These are phyloP conservation scores for Alternaria gansuensis DNA, from an alignment of 2,329 filamentous ascomycete species.

Conservation along the genomic window DNA sequence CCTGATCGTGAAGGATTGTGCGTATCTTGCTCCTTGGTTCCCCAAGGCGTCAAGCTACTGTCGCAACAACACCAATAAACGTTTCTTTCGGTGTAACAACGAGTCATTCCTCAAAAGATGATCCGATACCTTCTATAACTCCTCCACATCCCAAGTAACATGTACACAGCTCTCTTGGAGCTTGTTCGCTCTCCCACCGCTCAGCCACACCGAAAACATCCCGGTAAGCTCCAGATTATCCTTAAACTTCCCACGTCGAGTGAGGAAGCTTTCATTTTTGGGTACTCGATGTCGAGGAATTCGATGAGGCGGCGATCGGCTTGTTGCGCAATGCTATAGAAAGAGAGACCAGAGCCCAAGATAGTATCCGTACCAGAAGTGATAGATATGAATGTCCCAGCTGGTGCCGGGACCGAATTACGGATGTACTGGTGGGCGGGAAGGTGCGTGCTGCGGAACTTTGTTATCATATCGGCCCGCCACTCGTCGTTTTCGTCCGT, in stretches of 20 bases:
- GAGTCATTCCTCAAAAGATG: background rate
- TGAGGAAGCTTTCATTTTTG: background rate
- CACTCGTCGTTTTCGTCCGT: slow-evolving; percentile 13
- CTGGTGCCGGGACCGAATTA: slow-evolving; percentile 10
- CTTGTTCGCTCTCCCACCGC: slow-evolving; percentile 2
- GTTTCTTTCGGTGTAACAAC: background rate
- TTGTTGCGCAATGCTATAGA: background rate
- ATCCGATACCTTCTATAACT: background rate
- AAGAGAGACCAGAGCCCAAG: background rate
- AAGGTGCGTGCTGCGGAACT: slow-evolving; percentile 23
- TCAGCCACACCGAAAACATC: slow-evolving; percentile 6
- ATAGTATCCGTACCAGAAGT: background rate
- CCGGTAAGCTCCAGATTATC: background rate
- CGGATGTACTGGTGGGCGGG: slow-evolving; percentile 25
- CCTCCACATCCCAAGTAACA: slow-evolving; percentile 1
- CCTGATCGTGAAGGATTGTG: background rate
- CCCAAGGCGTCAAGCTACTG: background rate
- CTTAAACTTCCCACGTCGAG: background rate
- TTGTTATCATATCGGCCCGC: slow-evolving; percentile 17
- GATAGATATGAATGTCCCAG: slow-evolving; percentile 11
- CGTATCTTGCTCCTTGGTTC: background rate
- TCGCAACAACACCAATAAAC: background rate
- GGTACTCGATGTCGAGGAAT: background rate
- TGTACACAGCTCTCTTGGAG: background rate
- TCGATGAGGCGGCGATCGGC: background rate